A percentile compares a stretch with the other conserved stretches of the same genome.
These are phyloP conservation scores for Suhomyces chickasaworum DNA, from an alignment of 1,139 yeast genomes.

Conservation along the genomic window DNA sequence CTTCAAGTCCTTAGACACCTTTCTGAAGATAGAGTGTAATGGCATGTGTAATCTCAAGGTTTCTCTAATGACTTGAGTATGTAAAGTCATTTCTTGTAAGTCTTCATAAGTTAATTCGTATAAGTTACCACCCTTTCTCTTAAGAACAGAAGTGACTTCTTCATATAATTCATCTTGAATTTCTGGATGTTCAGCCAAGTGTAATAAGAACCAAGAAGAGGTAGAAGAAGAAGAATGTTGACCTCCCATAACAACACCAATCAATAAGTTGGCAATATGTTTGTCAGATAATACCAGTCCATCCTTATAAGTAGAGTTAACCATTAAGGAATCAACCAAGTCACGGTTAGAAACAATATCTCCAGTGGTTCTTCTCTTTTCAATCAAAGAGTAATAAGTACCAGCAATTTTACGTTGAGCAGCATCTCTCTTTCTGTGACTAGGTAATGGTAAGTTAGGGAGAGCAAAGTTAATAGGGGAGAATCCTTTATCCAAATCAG, in stretches of 20 bases:
- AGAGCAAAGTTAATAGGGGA: slow-evolving; percentile 95
- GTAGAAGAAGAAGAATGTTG: slow-evolving; percentile 98
- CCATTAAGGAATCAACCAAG: slow-evolving; percentile 85
- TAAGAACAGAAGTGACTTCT: slow-evolving; percentile 69
- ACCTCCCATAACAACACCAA: slow-evolving; percentile 98
- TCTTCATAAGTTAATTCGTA: slow-evolving; percentile 75
- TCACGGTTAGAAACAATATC: slow-evolving; percentile 81
- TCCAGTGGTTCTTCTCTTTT: slow-evolving; percentile 68
- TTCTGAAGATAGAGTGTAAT: slow-evolving; percentile 91
- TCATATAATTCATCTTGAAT: slow-evolving; percentile 76
- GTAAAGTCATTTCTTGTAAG: slow-evolving; percentile 76
- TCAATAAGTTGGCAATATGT: slow-evolving; percentile 89
- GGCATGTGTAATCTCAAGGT: slow-evolving; percentile 96
- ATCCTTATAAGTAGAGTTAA: slow-evolving; percentile 82
- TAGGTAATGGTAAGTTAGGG: slow-evolving; percentile 89
- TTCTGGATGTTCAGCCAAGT: slow-evolving; percentile 82
- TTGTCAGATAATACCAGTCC: slow-evolving; percentile 93
- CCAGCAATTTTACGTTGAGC: slow-evolving; percentile 82
- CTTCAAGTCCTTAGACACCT: slow-evolving; percentile 74
- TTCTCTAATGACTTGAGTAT: slow-evolving; percentile 84
- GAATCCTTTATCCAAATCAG: slow-evolving; percentile 95
- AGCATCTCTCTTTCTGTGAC: slow-evolving; percentile 77
- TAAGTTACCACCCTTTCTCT: slow-evolving; percentile 41
- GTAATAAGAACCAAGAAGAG: slow-evolving; percentile 91
- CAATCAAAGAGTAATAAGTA: slow-evolving; percentile 79